Evolutionary conservation across 225 moss, liverwort and hornwort genomes (phyloP), one percentile per base, ranked within the genome.

Genomic region (Polytrichum formosum): DNA sequence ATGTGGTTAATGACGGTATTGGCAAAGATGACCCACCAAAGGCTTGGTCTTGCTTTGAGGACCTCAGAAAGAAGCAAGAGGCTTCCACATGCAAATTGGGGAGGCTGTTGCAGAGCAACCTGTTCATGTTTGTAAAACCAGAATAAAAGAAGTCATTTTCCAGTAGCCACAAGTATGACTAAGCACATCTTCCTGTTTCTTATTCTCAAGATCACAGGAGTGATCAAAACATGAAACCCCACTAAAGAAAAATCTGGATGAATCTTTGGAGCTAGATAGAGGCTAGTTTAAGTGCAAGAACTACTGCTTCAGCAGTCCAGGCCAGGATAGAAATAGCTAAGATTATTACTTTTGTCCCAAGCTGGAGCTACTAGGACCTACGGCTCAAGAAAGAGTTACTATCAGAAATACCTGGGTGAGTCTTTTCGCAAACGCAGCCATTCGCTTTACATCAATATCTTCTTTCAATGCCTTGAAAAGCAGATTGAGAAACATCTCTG

Each of bases 401-500:
- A 46, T 46, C 16, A 4, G 35, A 71, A 62, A 54, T 30, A 98
- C 98, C 98, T 98, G 98, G 18, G 84, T 77, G 55, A 98, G 69
- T 55, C 98, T 90, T 74, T 98, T 98, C 26, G 90, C 94, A 86
- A 98, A 91, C 28, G 94, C 98, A 79, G 91, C 80, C 82, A 94
- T 91, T 53, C 98, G 88, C 73, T 87, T 83, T 53, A 88, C 74
- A 62, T 98, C 79, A 53, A 98, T 83, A 69, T 98, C 98, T 71
- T 92, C 88, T 77, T 94, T 98, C 22, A 98, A 78, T 56, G 94
- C 90, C 80, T 94, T 98, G 71, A 89, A 94, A 29, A 98, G 76
- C 13, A 98, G 90, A 65, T 91, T 92, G 61, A 98, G 81, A 72
- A 98, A 98, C 94, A 98, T 94, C 73, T 98, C 98, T 61, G 88